Evolutionary conservation across 2,329 filamentous ascomycete genomes (phyloP), one percentile per base, ranked within the genome.

Genomic region (Tolypocladium capitatum): DNA sequence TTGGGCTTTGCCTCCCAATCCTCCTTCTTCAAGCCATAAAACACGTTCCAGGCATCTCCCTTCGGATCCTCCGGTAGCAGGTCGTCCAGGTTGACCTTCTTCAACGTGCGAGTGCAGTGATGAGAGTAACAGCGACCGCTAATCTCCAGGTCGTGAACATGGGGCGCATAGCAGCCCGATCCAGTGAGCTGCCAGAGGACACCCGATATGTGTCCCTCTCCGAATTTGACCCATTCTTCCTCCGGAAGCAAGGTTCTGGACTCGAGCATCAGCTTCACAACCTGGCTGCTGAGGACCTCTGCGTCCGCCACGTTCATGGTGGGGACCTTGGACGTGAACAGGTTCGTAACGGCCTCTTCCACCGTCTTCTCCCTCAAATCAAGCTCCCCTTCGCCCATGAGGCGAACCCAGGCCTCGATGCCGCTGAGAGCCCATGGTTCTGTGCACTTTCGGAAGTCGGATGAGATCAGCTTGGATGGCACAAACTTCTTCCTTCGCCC

Each of bases 291-390:
- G 46, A 98, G 72, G 1, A 83, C 84, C 63, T 98, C 92, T 0
- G 92, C 92, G 70, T 98, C 94, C 6, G 91, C 90, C 38, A 92
- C 91, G 57, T 98, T 97, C 88, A 98, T 96, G 0, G 89, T 98
- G 0, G 92, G 90, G 1, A 98, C 89, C 65, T 96, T 97, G 66
- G 86, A 79, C 2, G 87, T 94, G 63, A 98, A 97, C 7, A 98
- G 72, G 30, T 83, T 85, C 38, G 95, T 82, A 38, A 98, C 74
- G 2, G 87, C 90, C 55, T 97, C 90, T 49, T 88, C 83, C 46
- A 98, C 81, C 2, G 85, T 83, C 59, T 88, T 86, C 60, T 85
- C 80, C 61, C 85, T 89, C 43, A 98, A 69, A 63, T 98, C 89
- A 11, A 83, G 81, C 60, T 96, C 91, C 35, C 91, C 90, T 56